Evolutionary conservation across 2,329 filamentous ascomycete species (phyloP).

Genomic region (Hyphodiscus sp.): DNA sequence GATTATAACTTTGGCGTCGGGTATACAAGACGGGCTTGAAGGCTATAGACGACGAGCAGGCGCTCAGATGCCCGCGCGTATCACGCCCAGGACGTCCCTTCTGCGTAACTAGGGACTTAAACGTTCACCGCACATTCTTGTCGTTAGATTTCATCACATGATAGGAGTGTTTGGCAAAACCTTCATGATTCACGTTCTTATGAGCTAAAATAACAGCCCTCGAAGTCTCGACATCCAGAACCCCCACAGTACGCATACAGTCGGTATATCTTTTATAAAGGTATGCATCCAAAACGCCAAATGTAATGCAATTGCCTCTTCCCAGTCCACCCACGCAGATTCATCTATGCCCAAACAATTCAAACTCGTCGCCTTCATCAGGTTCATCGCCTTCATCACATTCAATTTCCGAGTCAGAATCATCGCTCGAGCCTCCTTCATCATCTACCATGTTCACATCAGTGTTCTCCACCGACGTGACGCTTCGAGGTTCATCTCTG

Average conservation of each 20-base stretch:
- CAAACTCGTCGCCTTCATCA: conserved; percentile 41
- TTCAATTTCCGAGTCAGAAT: conserved; percentile 21
- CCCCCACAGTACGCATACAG: neutral
- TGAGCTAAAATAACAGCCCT: neutral
- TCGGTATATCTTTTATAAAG: neutral
- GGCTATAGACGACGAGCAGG: neutral
- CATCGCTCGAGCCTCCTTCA: conserved; percentile 34
- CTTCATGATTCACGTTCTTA: neutral
- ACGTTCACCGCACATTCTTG: too few species aligned
- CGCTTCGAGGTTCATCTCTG: conserved; percentile 36
- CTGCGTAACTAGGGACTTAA: neutral
- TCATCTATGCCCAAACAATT: conserved; percentile 46
- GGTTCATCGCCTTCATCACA: conserved; percentile 35
- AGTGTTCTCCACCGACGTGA: conserved; percentile 21
- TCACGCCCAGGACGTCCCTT: neutral
- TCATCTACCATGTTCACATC: conserved; percentile 25
- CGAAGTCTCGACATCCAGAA: neutral
- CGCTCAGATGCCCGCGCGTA: neutral
- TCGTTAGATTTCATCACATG: too few species aligned
- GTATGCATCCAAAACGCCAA: conserved; percentile 3
- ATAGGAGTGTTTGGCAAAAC: too few species aligned
- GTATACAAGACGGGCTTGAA: neutral
- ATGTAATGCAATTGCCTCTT: conserved; percentile 7
- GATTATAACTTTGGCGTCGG: neutral
- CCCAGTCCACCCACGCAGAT: neutral